Evolutionary conservation across 192 early-diverging fungal species (phyloP).

Genomic region (Rhizoclosmatium sp.): DNA sequence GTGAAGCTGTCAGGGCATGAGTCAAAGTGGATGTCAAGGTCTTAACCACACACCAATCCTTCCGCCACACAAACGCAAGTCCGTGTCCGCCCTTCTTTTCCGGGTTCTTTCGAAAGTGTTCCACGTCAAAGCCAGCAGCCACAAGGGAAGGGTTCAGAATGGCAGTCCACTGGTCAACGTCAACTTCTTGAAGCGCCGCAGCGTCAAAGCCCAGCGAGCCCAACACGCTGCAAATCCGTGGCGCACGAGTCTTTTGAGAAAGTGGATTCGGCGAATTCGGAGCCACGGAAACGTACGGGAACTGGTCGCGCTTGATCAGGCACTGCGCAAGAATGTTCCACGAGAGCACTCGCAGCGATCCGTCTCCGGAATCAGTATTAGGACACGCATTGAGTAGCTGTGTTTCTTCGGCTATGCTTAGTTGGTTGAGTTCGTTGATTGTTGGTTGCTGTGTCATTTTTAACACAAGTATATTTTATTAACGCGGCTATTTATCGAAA

Average conservation of each 20-base stretch:
- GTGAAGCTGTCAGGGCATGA: not conserved
- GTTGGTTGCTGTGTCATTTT: too few relatives aligned
- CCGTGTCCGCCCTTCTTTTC: conserved; percentile 9
- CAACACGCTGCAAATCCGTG: not conserved
- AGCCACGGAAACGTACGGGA: conserved; percentile 1
- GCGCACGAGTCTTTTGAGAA: not conserved
- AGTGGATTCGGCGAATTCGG: not conserved
- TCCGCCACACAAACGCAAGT: conserved; percentile 5
- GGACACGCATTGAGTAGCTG: too few relatives aligned
- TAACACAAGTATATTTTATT: too few relatives aligned
- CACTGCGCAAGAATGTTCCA: conserved; percentile 14
- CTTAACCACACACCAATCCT: not conserved
- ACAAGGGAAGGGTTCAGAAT: not conserved
- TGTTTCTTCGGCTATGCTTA: too few relatives aligned
- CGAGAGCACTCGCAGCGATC: not conserved
- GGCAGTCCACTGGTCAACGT: not conserved
- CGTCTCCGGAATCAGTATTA: too few relatives aligned
- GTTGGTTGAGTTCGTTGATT: too few relatives aligned
- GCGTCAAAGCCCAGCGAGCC: not conserved
- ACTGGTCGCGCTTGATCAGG: conserved; percentile 18
- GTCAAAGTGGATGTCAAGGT: not conserved
- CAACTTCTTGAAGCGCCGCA: conserved; percentile 14
- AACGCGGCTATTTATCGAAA: too few relatives aligned
- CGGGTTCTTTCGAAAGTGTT: not conserved
- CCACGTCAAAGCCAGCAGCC: not conserved